These are phyloP conservation scores for Syncephalis fuscata DNA, from an alignment of 371 early-diverging fungal species.

Conservation along the genomic window DNA sequence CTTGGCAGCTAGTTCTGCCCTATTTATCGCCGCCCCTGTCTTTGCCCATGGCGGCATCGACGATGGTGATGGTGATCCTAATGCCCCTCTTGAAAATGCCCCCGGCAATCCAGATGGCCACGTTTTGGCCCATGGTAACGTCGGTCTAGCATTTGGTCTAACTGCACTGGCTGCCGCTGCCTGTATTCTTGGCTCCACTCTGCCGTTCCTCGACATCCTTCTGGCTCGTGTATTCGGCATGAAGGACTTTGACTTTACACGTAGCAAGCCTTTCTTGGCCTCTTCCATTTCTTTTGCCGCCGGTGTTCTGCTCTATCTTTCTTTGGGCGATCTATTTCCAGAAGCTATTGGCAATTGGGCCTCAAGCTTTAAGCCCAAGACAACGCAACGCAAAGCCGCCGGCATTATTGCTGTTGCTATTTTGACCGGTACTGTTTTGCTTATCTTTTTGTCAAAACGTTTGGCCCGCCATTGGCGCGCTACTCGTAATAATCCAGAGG, in stretches of 20 bases:
- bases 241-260: conserved; percentile 3
- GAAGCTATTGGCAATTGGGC: conserved; percentile 3
- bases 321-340: conserved; percentile 7
- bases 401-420: conserved; percentile 1
- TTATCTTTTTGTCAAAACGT: not conserved
- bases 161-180: not conserved
- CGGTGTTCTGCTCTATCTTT: conserved; percentile 6
- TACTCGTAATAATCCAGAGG: not conserved
- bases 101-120: conserved; percentile 3
- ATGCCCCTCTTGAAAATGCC: conserved; percentile 15
- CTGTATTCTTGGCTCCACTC: conserved; percentile 1
- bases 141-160: conserved; percentile 5
- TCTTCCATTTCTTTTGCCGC: conserved; percentile 4
- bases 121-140: conserved; percentile 2
- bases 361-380: too few species aligned
- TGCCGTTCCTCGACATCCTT: conserved; percentile 6
- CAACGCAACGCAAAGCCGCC: not conserved
- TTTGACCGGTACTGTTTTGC: conserved; percentile 1
- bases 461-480: not conserved
- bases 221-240: not conserved
- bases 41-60: conserved; percentile 5
- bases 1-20: too few species aligned
- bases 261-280: conserved; percentile 7
- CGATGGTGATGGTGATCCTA: conserved; percentile 7
- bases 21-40: not conserved